Percentiles rank a stretch among this genome's conserved stretches.
These are phyloP conservation scores for Venturiaceae sp. DNA, from an alignment of 2,329 filamentous ascomycete genomes.

Conservation along the genomic window DNA sequence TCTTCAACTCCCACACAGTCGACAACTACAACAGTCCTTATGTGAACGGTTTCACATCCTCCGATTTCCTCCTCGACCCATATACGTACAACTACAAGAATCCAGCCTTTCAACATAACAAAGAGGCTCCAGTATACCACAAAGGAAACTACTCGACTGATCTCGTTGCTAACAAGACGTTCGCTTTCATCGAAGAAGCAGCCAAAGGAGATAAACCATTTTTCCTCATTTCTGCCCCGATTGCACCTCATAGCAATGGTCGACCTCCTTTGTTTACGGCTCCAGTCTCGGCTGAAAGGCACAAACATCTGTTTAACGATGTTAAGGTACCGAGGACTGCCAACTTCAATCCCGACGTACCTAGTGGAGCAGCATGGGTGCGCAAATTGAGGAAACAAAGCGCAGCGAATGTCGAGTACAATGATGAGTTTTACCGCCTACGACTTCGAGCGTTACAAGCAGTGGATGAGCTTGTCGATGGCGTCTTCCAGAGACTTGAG, in stretches of 20 bases:
- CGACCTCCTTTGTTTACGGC: slow-evolving; percentile 27
- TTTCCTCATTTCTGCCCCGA: slow-evolving; percentile 56
- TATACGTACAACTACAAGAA: slow-evolving; percentile 61
- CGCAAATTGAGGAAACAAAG: slow-evolving; percentile 33
- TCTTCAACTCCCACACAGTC: slow-evolving; percentile 42
- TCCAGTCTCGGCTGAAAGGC: slow-evolving; percentile 50
- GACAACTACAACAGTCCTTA: slow-evolving; percentile 36
- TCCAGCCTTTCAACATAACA: slow-evolving; percentile 52
- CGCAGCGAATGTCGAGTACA: slow-evolving; percentile 37
- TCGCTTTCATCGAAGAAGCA: slow-evolving; percentile 52
- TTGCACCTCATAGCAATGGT: slow-evolving; percentile 47
- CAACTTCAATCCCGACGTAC: slow-evolving; percentile 55
- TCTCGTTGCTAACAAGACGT: slow-evolving; percentile 48
- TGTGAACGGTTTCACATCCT: slow-evolving; percentile 25
- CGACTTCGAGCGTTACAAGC: slow-evolving; percentile 41
- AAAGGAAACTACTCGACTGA: slow-evolving; percentile 48
- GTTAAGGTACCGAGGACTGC: slow-evolving; percentile 49
- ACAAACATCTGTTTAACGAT: slow-evolving; percentile 51
- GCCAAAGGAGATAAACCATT: slow-evolving; percentile 48
- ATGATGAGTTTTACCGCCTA: slow-evolving; percentile 42
- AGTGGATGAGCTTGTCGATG: slow-evolving; percentile 46
- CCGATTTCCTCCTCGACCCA: slow-evolving; percentile 49
- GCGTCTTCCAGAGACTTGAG: slow-evolving; percentile 31
- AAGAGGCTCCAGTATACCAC: slow-evolving; percentile 44
- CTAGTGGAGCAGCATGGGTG: slow-evolving; percentile 38